A percentile compares a stretch with the other conserved stretches of the same genome.
Conservation (phyloP, 2,329 filamentous ascomycete species). For the Knoxdaviesia proteae region DNA sequence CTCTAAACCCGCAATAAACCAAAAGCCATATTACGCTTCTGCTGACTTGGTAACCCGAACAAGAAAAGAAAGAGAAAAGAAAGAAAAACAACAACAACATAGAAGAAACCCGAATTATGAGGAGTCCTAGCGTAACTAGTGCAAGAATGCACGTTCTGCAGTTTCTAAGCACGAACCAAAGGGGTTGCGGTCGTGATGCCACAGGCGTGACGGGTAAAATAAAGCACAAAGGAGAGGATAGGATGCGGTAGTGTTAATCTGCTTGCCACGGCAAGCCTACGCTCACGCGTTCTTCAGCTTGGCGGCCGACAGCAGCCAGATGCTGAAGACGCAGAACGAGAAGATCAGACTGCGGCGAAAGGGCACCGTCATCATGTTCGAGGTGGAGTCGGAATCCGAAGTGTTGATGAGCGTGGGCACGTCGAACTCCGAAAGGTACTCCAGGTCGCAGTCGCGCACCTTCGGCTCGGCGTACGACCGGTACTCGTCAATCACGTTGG, state of each 20-base stretch:
- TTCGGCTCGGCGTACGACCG: constrained; percentile 40
- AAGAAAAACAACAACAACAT: neutral
- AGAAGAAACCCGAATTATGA: neutral
- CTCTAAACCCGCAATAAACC: too few relatives aligned
- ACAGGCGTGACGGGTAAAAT: too few relatives aligned
- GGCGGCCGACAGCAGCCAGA: constrained; percentile 21
- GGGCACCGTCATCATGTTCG: constrained; percentile 6
- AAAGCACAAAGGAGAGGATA: too few relatives aligned
- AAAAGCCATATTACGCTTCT: too few relatives aligned
- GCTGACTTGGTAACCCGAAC: too few relatives aligned
- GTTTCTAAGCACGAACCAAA: too few relatives aligned
- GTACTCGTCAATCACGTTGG: constrained; percentile 53
- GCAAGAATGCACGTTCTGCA: too few relatives aligned
- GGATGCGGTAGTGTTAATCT: neutral
- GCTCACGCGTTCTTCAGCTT: constrained; percentile 7
- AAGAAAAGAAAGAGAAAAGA: neutral
- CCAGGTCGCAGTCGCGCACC: constrained; percentile 35
- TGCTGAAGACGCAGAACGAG: constrained; percentile 17
- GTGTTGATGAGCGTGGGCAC: constrained; percentile 4
- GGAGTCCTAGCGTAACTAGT: neutral
- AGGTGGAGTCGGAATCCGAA: too few relatives aligned
- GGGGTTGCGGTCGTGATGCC: too few relatives aligned
- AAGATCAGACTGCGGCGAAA: constrained; percentile 24
- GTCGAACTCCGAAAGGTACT: constrained; percentile 33
- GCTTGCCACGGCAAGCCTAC: neutral